phyloP scores from a whole-genome alignment of 345 rosid genomes.

The Aegle marmelos region DNA sequence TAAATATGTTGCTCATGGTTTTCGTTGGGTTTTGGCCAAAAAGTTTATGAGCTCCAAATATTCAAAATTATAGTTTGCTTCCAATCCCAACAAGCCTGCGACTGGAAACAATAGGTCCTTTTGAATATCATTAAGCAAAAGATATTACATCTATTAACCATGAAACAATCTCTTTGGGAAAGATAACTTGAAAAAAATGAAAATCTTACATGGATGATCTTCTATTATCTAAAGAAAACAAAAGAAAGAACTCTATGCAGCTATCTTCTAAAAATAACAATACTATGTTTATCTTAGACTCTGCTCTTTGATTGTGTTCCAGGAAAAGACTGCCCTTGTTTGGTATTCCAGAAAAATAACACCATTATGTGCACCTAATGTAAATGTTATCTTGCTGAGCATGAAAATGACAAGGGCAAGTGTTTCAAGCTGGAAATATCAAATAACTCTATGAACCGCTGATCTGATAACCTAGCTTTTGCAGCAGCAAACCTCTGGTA shows the following conservation, averaged over 20 bases:
- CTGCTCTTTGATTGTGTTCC: neutral
- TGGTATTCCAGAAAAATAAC: neutral
- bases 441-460: constrained; percentile 69
- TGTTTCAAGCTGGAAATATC: constrained; percentile 54
- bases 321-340: neutral
- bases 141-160: neutral
- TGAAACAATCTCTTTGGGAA: neutral
- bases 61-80: neutral
- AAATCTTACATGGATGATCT: neutral
- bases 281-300: too few species aligned
- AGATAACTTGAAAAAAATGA: neutral
- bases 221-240: neutral
- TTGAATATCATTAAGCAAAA: neutral
- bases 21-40: neutral
- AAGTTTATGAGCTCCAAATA: neutral
- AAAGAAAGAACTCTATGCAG: neutral
- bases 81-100: neutral
- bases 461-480: constrained; percentile 65
- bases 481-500: constrained; percentile 72
- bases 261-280: too few species aligned
- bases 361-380: neutral
- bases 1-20: too few species aligned
- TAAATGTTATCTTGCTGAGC: constrained; percentile 25
- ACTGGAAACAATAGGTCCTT: neutral
- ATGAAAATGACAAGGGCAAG: constrained; percentile 43